Evolutionary conservation across 305 asterid genomes (phyloP).

Genomic region (Fraxinus albicans): DNA sequence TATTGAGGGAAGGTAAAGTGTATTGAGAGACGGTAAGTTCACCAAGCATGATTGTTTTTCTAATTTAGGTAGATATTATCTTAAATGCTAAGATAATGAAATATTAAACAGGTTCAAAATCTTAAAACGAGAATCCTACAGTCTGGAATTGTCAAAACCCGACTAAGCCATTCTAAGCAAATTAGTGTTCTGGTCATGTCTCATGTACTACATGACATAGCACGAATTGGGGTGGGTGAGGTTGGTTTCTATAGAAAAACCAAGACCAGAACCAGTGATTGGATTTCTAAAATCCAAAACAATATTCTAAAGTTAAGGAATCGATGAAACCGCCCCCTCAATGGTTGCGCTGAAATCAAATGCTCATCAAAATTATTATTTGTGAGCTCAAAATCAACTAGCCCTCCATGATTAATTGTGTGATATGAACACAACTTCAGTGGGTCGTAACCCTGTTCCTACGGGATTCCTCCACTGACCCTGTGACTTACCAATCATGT

Average conservation of each 20-base stretch:
- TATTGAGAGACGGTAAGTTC: neutral
- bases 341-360: neutral
- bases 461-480: neutral
- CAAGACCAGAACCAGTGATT: neutral
- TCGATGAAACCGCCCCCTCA: neutral
- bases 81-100: neutral
- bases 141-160: neutral
- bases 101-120: neutral
- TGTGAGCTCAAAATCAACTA: neutral
- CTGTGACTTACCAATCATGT: neutral
- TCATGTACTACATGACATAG: neutral
- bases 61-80: neutral
- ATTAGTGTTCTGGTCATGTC: neutral
- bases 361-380: neutral
- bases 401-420: neutral
- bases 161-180: neutral
- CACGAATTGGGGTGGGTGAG: neutral
- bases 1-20: neutral
- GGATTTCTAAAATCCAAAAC: neutral
- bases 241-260: neutral
- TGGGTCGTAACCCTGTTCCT: neutral
- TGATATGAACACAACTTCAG: neutral
- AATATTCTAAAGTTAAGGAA: neutral
- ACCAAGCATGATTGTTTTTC: neutral
- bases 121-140: neutral